phyloP scores from a whole-genome alignment of 2,329 filamentous ascomycete species.

The Cercospora sesami region DNA sequence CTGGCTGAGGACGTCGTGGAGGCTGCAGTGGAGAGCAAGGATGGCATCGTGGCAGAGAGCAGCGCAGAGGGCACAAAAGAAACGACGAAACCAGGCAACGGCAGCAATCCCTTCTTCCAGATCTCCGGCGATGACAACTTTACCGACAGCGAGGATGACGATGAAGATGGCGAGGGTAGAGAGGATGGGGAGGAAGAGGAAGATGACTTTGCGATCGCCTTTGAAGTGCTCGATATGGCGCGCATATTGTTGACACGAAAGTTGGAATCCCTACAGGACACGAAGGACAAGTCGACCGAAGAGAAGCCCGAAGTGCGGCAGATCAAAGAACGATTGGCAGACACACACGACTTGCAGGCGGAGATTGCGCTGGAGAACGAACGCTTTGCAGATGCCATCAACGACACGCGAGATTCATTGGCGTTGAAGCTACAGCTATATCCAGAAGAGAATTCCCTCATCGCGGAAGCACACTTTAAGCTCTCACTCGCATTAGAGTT shows the following conservation, averaged over 20 bases:
- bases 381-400: constrained; percentile 82
- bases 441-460: constrained; percentile 74
- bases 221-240: constrained; percentile 63
- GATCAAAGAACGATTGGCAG: constrained; percentile 81
- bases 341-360: constrained; percentile 89
- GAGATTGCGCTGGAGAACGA: constrained; percentile 98
- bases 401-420: constrained; percentile 76
- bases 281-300: constrained; percentile 46
- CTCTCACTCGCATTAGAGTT: constrained; percentile 94
- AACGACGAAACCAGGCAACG: constrained; percentile 43
- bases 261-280: constrained; percentile 50
- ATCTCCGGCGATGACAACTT: constrained; percentile 95
- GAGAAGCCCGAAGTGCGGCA: constrained; percentile 51
- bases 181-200: constrained; percentile 54
- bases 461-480: constrained; percentile 96
- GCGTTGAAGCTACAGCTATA: constrained; percentile 77
- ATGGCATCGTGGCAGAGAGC: constrained; percentile 44
- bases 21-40: constrained; percentile 47
- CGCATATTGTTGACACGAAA: constrained; percentile 61
- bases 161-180: constrained; percentile 45
- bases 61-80: constrained; percentile 47
- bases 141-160: constrained; percentile 70
- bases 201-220: constrained; percentile 64
- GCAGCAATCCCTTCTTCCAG: constrained; percentile 80
- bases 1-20: constrained; percentile 45